Evolutionary conservation across 2,329 filamentous ascomycete species (phyloP), one percentile per base, ranked within the genome.

Genomic region (Trichoderma atroviride): DNA sequence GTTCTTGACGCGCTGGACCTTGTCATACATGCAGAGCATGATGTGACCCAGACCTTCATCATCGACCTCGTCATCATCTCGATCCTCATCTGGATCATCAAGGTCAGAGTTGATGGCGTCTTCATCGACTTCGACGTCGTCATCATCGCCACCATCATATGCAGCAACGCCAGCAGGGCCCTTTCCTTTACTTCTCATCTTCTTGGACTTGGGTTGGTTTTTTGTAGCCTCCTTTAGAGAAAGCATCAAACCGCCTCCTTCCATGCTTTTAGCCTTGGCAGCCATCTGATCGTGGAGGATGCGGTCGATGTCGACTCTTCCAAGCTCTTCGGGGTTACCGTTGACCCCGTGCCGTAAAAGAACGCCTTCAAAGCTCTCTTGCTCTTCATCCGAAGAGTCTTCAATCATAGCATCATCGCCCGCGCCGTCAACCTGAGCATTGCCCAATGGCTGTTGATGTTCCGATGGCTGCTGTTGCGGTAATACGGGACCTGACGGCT

Each of bases 1-100:
- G 83, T 98, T 99, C 89, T 99, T 99, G 76, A 98, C 96, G 59
- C 96, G 88, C 82, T 98, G 95, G 11, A 99, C 96, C 84, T 99
- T 99, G 84, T 99, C 96, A 79, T 99, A 99, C 79, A 97, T 97
- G 84, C 96, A 99, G 52, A 99, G 89, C 92, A 99, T 98, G 78
- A 96, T 94, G 74, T 97, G 92, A 1, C 91, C 90, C 73, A 92
- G 88, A 43, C 90, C 88, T 55, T 97, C 94, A 70, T 96, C 93
- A 16, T 94, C 92, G 62, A 96, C 94, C 40, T 96, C 93, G 29
- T 95, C 92, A 29, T 96, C 93, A 35, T 92, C 90, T 22, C 89
- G 82, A 13, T 93, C 90, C 71, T 98, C 96, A 72, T 98, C 94
- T 0, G 94, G 89, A 77, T 99, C 96, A 78, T 99, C 96, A 4